A percentile compares a stretch with the other conserved stretches of the same genome.
Conservation (phyloP, 2,329 filamentous ascomycete genomes). For the Thelonectria rubi region DNA sequence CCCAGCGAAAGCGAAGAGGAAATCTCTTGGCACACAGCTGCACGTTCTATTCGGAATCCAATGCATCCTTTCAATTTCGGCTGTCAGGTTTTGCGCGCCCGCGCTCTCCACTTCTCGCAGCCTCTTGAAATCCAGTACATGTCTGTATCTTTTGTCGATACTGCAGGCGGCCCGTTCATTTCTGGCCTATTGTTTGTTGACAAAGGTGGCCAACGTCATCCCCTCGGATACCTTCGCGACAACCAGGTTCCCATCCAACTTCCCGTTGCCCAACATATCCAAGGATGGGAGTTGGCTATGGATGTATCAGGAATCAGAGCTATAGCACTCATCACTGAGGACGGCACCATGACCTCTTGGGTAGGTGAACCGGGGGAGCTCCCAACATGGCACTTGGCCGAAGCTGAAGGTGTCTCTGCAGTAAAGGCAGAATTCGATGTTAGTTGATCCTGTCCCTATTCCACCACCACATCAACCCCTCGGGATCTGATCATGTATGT, state of each 20-base stretch:
- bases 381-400: slow-evolving; percentile 21
- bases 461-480: no score
- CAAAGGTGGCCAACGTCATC: background rate
- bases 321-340: slow-evolving; percentile 11
- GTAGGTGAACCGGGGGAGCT: slow-evolving; percentile 10
- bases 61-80: slow-evolving; percentile 6
- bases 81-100: slow-evolving; percentile 14
- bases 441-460: background rate
- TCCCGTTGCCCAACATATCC: slow-evolving; percentile 14
- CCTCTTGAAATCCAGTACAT: slow-evolving; percentile 16
- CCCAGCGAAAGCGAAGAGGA: background rate
- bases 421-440: slow-evolving; percentile 30
- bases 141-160: slow-evolving; percentile 21
- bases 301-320: slow-evolving; percentile 19
- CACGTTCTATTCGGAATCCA: slow-evolving; percentile 7
- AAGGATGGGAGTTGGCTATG: slow-evolving; percentile 29
- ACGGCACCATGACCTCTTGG: slow-evolving; percentile 20
- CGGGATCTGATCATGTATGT: background rate
- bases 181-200: slow-evolving; percentile 23
- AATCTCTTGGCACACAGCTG: slow-evolving; percentile 11
- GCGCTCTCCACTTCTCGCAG: background rate
- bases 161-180: slow-evolving; percentile 1
- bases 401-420: slow-evolving; percentile 10
- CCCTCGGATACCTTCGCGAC: slow-evolving; percentile 24
- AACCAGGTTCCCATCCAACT: slow-evolving; percentile 1